These are phyloP conservation scores for Collybia mongolica DNA, from an alignment of 768 basidiomycete species.

Conservation along the genomic window DNA sequence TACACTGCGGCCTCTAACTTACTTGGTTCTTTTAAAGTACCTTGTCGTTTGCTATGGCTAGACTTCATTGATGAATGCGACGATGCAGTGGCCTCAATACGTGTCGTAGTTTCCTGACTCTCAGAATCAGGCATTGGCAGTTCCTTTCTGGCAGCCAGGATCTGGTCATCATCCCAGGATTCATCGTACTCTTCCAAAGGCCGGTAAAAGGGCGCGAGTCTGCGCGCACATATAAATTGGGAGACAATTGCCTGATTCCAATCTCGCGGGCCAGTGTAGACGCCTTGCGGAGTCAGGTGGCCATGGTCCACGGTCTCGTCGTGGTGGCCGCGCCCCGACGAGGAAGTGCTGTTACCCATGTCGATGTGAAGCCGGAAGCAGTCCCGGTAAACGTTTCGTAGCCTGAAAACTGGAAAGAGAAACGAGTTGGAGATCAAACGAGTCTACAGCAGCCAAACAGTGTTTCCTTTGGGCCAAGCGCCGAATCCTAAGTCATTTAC, in stretches of 20 bases:
- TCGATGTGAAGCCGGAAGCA: conserved; percentile 2
- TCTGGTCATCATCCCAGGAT: conserved; percentile 85
- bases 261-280: conserved; percentile 82
- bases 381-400: too few species aligned
- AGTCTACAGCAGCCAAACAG: neutral
- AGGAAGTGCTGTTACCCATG: conserved; percentile 86
- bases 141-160: conserved; percentile 79
- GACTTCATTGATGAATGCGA: conserved; percentile 32
- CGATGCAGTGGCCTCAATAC: conserved; percentile 40
- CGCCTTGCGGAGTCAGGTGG: conserved; percentile 75
- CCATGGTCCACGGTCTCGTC: conserved; percentile 88
- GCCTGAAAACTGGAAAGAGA: too few species aligned
- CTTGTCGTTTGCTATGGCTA: conserved; percentile 52
- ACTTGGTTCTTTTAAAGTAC: conserved; percentile 59
- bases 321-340: conserved; percentile 69
- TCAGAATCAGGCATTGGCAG: conserved; percentile 46
- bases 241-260: conserved; percentile 89
- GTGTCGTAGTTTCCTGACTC: conserved; percentile 40
- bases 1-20: conserved; percentile 83
- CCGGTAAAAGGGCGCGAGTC: conserved; percentile 93
- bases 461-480: too few species aligned
- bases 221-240: conserved; percentile 84
- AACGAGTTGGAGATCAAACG: neutral
- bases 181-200: conserved; percentile 93
- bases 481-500: conserved; percentile 5